Evolutionary conservation across 2,329 filamentous ascomycete genomes (phyloP), one percentile per base, ranked within the genome.

Genomic region (Trichoderma citrinoviride): DNA sequence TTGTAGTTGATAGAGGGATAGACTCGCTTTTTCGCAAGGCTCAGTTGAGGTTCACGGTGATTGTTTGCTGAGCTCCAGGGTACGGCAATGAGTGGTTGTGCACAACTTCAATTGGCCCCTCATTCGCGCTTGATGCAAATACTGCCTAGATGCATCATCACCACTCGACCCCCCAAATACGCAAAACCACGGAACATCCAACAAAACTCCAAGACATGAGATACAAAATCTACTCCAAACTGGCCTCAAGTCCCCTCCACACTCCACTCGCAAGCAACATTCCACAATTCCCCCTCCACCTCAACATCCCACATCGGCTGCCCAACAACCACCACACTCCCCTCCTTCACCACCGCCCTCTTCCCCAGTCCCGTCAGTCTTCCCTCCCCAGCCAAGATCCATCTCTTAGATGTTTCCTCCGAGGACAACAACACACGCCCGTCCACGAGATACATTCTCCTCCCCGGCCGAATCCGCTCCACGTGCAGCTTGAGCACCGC

Each of bases 181-280:
- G 25, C 40, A n/a, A 21, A 2, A 23, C 7, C 49, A 44, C 29
- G 5, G 12, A n/a, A 44, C 14, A 25, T 44, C 19, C 25, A 27
- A 25, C 6, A 23, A 54, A 15, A n/a, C 23, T 29, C 14, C 25
- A 27, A n/a, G 4, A 29, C 15, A 29, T 29, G 47, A 25, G 1
- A 44, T 10, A 5, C 1, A 6, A 50, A n/a, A 1, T 5, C 25
- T 5, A 29, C n/a, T 5, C 21, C 2, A 41, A 54, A 3, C 0
- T 3, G 15, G 15, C 37, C 19, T 56, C 37, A 62, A 41, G 23
- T 19, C 40, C n/a, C 50, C 44, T 46, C 66, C 25, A 75, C 69
- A 21, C 67, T 70, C 78, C 78, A 80, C 12, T 79, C 74, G 23
- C 78, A 79, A 2, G 72, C 76, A 3, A 80, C 77, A 17, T 73